Conservation (phyloP, 495 filamentous ascomycete species). For the Xylaria castorea region DNA sequence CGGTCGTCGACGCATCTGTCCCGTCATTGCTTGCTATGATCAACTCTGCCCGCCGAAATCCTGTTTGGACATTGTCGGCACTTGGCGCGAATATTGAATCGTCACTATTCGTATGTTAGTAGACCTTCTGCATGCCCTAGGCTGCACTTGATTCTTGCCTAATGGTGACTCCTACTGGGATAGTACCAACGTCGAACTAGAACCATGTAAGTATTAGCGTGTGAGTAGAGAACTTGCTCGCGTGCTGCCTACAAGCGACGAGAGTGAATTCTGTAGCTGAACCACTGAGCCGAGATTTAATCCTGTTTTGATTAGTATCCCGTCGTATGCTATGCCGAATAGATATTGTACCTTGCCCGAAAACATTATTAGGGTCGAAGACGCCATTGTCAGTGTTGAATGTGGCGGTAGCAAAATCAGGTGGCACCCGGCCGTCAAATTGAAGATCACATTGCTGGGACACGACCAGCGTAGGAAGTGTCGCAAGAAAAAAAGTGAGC, state of each 20-base stretch:
- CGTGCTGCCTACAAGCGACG: slow-evolving; percentile 34
- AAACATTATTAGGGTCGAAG: slow-evolving; percentile 42
- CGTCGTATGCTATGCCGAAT: background rate
- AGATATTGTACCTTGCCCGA: slow-evolving; percentile 35
- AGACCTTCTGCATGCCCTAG: slow-evolving; percentile 2
- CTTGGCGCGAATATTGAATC: slow-evolving; percentile 52
- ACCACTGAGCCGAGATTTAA: slow-evolving; percentile 15
- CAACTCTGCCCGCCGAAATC: slow-evolving; percentile 58
- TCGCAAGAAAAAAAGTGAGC: slow-evolving; percentile 19
- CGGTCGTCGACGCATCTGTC: slow-evolving; percentile 50
- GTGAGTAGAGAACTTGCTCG: background rate
- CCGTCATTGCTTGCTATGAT: slow-evolving; percentile 52
- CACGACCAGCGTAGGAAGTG: slow-evolving; percentile 20
- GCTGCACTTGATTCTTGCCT: slow-evolving; percentile 18
- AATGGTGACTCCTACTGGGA: slow-evolving; percentile 44
- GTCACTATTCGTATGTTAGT: slow-evolving; percentile 37
- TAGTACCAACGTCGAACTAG: slow-evolving; percentile 43
- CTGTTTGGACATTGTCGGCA: slow-evolving; percentile 45
- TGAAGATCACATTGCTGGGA: slow-evolving; percentile 44
- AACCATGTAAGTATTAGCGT: slow-evolving; percentile 1
- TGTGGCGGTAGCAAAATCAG: slow-evolving; percentile 34
- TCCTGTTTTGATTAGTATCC: background rate
- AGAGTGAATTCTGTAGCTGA: slow-evolving; percentile 15
- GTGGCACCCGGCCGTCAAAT: slow-evolving; percentile 47
- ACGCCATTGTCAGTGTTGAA: slow-evolving; percentile 43